Base-by-base conservation (phyloP, 2,329 filamentous ascomycete species). In the Calonectria pteridis region DNA sequence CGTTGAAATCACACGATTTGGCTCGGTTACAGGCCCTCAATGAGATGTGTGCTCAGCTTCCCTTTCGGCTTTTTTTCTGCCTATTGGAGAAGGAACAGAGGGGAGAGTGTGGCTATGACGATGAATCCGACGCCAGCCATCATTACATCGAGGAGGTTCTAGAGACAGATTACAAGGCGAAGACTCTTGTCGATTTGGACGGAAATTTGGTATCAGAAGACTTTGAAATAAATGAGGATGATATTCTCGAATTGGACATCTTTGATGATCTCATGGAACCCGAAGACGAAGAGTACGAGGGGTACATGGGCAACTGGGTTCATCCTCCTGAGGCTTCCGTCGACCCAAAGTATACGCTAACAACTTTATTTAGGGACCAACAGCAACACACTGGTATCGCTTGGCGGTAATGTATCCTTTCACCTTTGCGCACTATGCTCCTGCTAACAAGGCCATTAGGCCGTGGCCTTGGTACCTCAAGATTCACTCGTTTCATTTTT, bases 81-180 rank as follows among this genome's bases (percentile, higher is more conserved):
- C n/a, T n/a, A n/a, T n/a, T n/a, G n/a, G 80, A 86, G 65, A 82
- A 78, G 69, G 65, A 72, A 68, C 79, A 82, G 55, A 59, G n/a
- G 3, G 81, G 82, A 6, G 10, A 4, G 18, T 55, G 72, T 11
- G 73, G 76, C 1, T 10, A 37, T 1, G 31, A n/a, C 5, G 31
- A 43, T 28, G 1, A 10, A 1, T 11, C n/a, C n/a, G n/a, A n/a
- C n/a, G n/a, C n/a, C n/a, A n/a, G 16, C 72, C 51, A n/a, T 63
- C 77, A 80, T 18, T 11, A 37, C 2, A 29, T 82, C 14, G 74
- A 78, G 0, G 74, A 78, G 0, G 43, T 80, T 6, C 9, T 71
- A 0, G 73, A 81, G 0, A 55, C 40, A 0, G 7, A n/a, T 0
- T 75, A 80, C 43, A 28, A 7, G 1, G 74, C 80, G 13, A 81